Base-by-base conservation (phyloP, 441 rosid species). In the Adansonia grandidieri region DNA sequence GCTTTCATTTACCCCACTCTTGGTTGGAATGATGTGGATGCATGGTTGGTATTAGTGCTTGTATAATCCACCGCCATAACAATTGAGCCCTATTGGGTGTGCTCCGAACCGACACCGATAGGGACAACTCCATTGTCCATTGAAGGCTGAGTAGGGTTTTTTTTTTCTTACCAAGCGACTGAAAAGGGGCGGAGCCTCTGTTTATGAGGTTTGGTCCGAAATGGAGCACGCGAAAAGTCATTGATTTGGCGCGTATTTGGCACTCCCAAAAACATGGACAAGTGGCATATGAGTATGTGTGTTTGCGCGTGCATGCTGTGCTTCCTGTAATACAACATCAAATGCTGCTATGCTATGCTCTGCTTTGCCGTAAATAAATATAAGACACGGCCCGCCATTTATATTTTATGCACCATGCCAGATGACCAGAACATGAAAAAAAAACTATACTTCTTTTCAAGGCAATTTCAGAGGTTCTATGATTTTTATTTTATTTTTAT, bases 11-110 rank as follows among this genome's bases (percentile, higher is more conserved):
- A 76, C 85, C 88, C 91, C 85, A 86, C 85, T 50, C 69, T 47
- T 22, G 84, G 88, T 84, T 84, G 89, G 89, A 83, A 76, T 81
- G 91, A 85, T 81, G 85, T 78, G 84, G 87, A 77, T 32, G 79
- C 10, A 6, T 81, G 78, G 77, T 79, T 69, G 82, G 76, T 75
- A 81, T 62, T 65, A 67, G 17, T 32, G 50, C 50, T 50, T 24
- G 60, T 63, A 56, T 61, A 58, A 58, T 57, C 72, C 72, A 54
- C 48, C 62, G 28, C 45, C 50, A 66, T 77, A 24, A 74, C 80
- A 71, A 22, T 19, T 10, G 47, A 56, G 77, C 45, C 79, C 77
- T 63, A 47, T 79, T 50, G 76, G 78, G 72, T 20, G 6, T 69
- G 58, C 72, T 76, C 82, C 53, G 13, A 80, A 78, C 84, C 85